Base-by-base conservation (phyloP, 805 yeast species). In the Candida corydali region DNA sequence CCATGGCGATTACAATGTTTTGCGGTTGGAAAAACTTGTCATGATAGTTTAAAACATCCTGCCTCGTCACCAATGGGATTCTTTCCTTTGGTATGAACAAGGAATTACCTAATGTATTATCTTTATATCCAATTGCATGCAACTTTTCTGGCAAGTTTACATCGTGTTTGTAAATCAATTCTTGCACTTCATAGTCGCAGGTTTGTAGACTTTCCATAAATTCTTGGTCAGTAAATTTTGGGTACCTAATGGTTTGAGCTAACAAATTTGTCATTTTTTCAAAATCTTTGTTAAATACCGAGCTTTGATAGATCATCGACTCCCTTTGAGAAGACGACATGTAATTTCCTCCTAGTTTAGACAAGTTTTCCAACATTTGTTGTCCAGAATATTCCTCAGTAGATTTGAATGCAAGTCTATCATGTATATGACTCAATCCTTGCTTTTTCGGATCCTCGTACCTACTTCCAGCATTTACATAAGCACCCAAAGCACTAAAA, bases 271-370 rank as follows among this genome's bases (percentile, higher is more conserved):
- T 76, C 95, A 93, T 87, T 45, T 70, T 67, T 26, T 78, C 91
- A 8, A 83, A 80, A 52, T 89, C 96, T 30, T 73, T 70, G 55
- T 89, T 89, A 72, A 93, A 91, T 1, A 88, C 95, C 3, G 95
- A 82, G 1, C 97, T 94, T 61, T 93, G 98, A 59, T 93, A 93
- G 64, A 91, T 77, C 67, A 91, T 73, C 3, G 94, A 76, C 59
- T 93, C 98, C 52, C 98, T 73, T 6, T 94, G 85, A 0, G 96
- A 83, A 1, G 95, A 82, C 53, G 95, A 85, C 78, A 86, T 89
- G 61, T 84, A 88, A 57, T 88, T 91, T 10, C 98, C 98, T 33
- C 98, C 98, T 40, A 93, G 60, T 25, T 76, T 69, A 39, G 87
- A 88, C 43, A 93, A 65, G 15, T 73, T 73, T 45, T 82, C 82